phyloP scores from a whole-genome alignment of 148 eudicot species.

The Drosera capensis region DNA sequence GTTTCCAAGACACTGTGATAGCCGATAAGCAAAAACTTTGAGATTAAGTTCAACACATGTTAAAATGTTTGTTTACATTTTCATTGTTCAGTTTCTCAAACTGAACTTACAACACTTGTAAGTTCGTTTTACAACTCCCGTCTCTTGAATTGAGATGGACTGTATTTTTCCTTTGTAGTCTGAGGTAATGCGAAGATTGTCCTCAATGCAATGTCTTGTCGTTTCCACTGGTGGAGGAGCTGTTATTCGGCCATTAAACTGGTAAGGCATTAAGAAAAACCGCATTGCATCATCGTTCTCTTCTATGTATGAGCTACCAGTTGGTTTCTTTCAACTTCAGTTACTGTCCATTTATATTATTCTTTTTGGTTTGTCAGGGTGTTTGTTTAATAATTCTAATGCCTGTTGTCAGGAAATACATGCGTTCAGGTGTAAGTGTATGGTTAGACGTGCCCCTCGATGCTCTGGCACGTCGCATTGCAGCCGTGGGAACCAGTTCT shows the following conservation, averaged over 20 bases:
- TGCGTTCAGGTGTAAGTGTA: conserved; percentile 74
- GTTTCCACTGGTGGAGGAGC: conserved; percentile 98
- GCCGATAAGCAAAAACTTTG: too few species aligned
- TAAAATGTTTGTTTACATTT: too few species aligned
- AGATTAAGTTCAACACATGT: too few species aligned
- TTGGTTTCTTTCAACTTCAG: too few species aligned
- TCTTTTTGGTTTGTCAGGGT: background rate
- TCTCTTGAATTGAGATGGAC: conserved; percentile 1
- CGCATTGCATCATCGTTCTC: background rate
- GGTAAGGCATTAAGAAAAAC: conserved; percentile 21
- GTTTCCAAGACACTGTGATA: too few species aligned
- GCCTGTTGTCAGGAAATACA: conserved; percentile 47
- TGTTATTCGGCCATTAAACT: conserved; percentile 73
- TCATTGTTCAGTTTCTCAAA: too few species aligned
- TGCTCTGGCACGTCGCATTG: conserved; percentile 66
- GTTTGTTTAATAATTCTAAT: background rate
- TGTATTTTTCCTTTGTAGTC: conserved; percentile 28
- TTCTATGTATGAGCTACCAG: background rate
- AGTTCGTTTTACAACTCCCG: too few species aligned
- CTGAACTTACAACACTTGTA: too few species aligned
- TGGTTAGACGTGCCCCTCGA: conserved; percentile 94
- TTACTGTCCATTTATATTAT: too few species aligned
- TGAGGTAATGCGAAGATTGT: conserved; percentile 45
- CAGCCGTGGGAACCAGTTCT: conserved; percentile 64
- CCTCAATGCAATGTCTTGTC: conserved; percentile 42